phyloP scores from a whole-genome alignment of 2,329 filamentous ascomycete genomes.

The Lasiodiplodia citricola region DNA sequence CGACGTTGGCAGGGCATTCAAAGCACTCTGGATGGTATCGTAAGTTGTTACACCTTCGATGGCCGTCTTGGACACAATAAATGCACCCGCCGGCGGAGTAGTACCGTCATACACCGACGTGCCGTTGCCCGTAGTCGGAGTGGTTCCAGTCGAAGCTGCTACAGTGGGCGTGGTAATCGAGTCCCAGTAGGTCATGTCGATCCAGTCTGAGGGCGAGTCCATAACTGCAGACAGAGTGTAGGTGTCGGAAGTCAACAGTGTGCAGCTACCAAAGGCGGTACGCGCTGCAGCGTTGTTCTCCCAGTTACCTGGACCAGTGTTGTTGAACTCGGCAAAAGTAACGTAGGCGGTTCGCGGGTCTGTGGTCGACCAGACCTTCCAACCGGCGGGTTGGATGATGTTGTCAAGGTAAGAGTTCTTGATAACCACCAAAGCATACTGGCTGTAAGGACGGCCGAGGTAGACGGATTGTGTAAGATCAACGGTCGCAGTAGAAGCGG shows the following conservation, averaged over 20 bases:
- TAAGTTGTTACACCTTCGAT: conserved; percentile 42
- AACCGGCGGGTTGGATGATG: conserved; percentile 64
- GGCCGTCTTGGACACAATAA: conserved; percentile 50
- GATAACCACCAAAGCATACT: conserved; percentile 54
- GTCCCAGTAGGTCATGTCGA: conserved; percentile 48
- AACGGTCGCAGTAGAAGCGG: conserved; percentile 38
- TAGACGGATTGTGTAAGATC: conserved; percentile 46
- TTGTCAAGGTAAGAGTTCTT: conserved; percentile 56
- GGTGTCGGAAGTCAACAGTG: conserved; percentile 44
- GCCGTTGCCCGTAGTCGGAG: conserved; percentile 34
- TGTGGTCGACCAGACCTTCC: conserved; percentile 46
- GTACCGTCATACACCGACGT: conserved; percentile 37
- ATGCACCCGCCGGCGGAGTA: conserved; percentile 52
- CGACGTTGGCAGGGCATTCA: conserved; percentile 58
- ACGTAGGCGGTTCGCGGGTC: conserved; percentile 39
- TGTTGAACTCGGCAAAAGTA: conserved; percentile 55
- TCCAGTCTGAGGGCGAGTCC: conserved; percentile 44
- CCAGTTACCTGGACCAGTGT: conserved; percentile 54
- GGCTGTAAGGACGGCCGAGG: conserved; percentile 57
- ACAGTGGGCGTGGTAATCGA: conserved; percentile 43
- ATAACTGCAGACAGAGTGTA: conserved; percentile 41
- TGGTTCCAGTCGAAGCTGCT: conserved; percentile 29
- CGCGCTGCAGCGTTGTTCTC: conserved; percentile 44
- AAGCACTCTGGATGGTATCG: conserved; percentile 57
- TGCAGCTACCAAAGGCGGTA: conserved; percentile 42